These are phyloP conservation scores for Acacia melanoxylon DNA, from an alignment of 306 rosid species.

Conservation along the genomic window DNA sequence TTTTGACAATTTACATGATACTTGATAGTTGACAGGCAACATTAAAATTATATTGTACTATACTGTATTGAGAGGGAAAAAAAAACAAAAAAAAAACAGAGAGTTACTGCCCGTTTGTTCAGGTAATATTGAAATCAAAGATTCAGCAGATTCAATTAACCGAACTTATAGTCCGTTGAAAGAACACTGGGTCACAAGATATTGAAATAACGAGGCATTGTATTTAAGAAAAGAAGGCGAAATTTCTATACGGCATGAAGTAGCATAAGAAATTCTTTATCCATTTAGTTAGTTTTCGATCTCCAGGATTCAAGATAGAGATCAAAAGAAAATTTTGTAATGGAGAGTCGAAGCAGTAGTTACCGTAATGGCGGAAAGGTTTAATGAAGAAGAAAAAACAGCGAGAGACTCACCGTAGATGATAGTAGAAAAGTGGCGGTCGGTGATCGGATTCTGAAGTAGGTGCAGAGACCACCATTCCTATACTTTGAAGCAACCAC, in stretches of 20 bases:
- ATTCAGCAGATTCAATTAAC: neutral
- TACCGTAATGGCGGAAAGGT: neutral
- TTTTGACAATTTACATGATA: neutral
- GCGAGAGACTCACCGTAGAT: constrained; percentile 48
- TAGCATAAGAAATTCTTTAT: neutral
- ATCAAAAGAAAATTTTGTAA: neutral
- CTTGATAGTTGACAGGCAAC: constrained; percentile 9
- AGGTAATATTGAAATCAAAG: neutral
- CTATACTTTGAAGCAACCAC: neutral
- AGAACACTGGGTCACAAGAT: neutral
- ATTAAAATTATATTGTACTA: neutral
- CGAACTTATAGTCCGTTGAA: neutral
- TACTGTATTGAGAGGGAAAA: neutral
- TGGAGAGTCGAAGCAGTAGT: constrained; percentile 1
- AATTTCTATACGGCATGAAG: neutral
- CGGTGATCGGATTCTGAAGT: constrained; percentile 49
- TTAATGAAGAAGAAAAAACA: neutral
- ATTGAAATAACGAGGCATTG: neutral
- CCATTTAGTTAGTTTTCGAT: neutral
- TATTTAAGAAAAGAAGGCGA: neutral
- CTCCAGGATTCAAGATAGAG: neutral
- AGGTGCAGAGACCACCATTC: constrained; percentile 57
- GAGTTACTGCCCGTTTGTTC: neutral
- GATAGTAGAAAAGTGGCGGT: constrained; percentile 44
- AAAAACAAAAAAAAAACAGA: neutral